Evolutionary conservation across 176 grass and related monocot genomes (phyloP), one percentile per base, ranked within the genome.

Genomic region (Oropetium thomaeum): DNA sequence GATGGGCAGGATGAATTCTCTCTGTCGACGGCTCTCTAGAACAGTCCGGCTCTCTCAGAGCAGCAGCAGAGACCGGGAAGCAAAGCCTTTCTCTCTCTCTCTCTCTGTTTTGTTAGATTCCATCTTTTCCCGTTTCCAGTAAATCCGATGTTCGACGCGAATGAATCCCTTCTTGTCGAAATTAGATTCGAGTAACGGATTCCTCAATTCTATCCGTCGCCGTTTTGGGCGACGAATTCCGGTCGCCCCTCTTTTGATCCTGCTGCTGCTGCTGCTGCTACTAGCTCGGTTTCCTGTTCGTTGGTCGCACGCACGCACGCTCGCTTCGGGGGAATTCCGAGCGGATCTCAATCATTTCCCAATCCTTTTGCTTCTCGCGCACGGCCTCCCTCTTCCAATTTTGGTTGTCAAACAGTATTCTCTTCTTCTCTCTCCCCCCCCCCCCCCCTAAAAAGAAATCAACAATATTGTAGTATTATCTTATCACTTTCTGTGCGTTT

Each of bases 331-430:
- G 14, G 62, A 80, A 60, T 60, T 85, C 83, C 32, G 62, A 48
- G 55, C 27, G 74, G 83, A 80, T 85, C 83, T 85, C 84, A 35
- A 51, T 71, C 27, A 60, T 59, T 85, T 62, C 27, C 32, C n/a
- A 3, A 33, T 54, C n/a, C 62, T 7, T n/a, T n/a, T 42, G 53
- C 53, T 29, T 11, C 47, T 52, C 54, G 4, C 45, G 25, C 64
- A 16, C 62, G 5, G 45, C 3, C 35, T 38, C 35, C 35, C 35
- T 38, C 35, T n/a, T n/a, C n/a, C n/a, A n/a, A n/a, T n/a, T n/a
- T n/a, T n/a, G n/a, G n/a, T n/a, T n/a, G n/a, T n/a, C n/a, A n/a
- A n/a, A n/a, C n/a, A n/a, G n/a, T n/a, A n/a, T n/a, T n/a, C n/a
- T n/a, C n/a, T n/a, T n/a, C n/a, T n/a, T n/a, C n/a, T n/a, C n/a